Base-by-base conservation (phyloP, 1,284 basidiomycete species). In the Peniophora sp. region DNA sequence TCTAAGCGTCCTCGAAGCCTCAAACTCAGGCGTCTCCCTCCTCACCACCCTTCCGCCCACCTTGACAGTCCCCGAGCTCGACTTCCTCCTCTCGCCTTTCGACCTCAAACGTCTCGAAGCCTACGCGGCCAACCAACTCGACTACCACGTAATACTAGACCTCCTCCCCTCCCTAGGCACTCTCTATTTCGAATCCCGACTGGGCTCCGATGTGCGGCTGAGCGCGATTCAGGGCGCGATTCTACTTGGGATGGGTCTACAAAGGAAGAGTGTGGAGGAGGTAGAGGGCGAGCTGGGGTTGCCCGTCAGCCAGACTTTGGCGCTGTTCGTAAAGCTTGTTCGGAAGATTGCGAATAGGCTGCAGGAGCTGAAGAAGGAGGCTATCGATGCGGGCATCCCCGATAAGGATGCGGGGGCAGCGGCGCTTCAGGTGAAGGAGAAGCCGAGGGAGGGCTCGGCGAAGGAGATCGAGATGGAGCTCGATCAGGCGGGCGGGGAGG, bases 91-190 rank as follows among this genome's bases (percentile, higher is more conserved):
- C 54, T 85, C 92, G 1, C 93, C 96, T 0, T 98, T 97, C 64
- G 97, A 99, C 69, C 75, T 99, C 61, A 98, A 98, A 70, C 85
- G 97, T 2, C 79, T 99, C 34, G 90, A 96, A 58, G 90, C 95
- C 5, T 99, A 99, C 61, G 88, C 92, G 3, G 94, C 96, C 67
- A 97, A 95, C 68, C 85, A 90, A 81, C 78, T 99, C 46, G 97
- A 99, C 67, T 97, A 96, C 64, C 94, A 97, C 64, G 91, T 97
- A 60, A 83, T 99, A 52, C 75, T 99, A 47, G 97, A 99, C 66
- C 76, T 99, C 14, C 73, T 99, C 3, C 95, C 97, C 0, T 78
- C 74, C 0, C 70, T 96, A 34, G 84, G 92, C 0, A 69, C 75
- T 14, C 73, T 98, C 3, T 97, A 90, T 72, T 99, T 99, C 66